These are phyloP conservation scores for Halophytophthora batemanensis DNA, from an alignment of 352 stramenopile genomes.

Conservation along the genomic window DNA sequence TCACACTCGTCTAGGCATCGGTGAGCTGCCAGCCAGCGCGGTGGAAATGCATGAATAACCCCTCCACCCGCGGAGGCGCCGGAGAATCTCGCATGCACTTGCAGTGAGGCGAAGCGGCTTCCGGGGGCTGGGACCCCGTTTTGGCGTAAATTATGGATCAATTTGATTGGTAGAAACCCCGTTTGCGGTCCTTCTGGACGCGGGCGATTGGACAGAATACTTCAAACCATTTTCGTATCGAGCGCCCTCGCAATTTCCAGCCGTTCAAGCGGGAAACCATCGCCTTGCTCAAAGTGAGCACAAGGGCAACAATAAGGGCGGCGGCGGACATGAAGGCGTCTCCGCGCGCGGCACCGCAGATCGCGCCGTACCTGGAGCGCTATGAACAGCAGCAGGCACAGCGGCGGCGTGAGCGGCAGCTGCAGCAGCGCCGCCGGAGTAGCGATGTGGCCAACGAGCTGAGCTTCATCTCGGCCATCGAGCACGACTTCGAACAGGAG, in stretches of 20 bases:
- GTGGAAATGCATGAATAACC: too few relatives aligned
- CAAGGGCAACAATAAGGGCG: conserved; percentile 9
- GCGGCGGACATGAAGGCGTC: conserved; percentile 22
- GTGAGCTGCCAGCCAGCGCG: too few relatives aligned
- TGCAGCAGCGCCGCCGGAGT: conserved; percentile 11
- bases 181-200: too few relatives aligned
- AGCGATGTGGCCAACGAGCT: conserved; percentile 24
- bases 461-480: conserved; percentile 30
- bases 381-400: conserved; percentile 53
- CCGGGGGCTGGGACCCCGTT: too few relatives aligned
- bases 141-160: too few relatives aligned
- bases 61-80: not conserved
- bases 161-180: too few relatives aligned
- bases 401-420: conserved; percentile 22
- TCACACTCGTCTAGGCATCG: not conserved
- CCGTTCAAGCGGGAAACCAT: too few relatives aligned
- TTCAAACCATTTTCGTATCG: too few relatives aligned
- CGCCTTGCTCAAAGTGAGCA: conserved; percentile 3
- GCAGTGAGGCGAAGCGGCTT: too few relatives aligned
- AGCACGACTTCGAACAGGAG: conserved; percentile 16
- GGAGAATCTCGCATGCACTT: too few relatives aligned
- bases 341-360: conserved; percentile 14
- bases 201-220: too few relatives aligned
- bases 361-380: conserved; percentile 45
- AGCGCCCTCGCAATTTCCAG: too few relatives aligned